A percentile compares a stretch with the other conserved stretches of the same genome.
These are phyloP conservation scores for Gelatoporia subvermispora DNA, from an alignment of 768 basidiomycete genomes.

Conservation along the genomic window DNA sequence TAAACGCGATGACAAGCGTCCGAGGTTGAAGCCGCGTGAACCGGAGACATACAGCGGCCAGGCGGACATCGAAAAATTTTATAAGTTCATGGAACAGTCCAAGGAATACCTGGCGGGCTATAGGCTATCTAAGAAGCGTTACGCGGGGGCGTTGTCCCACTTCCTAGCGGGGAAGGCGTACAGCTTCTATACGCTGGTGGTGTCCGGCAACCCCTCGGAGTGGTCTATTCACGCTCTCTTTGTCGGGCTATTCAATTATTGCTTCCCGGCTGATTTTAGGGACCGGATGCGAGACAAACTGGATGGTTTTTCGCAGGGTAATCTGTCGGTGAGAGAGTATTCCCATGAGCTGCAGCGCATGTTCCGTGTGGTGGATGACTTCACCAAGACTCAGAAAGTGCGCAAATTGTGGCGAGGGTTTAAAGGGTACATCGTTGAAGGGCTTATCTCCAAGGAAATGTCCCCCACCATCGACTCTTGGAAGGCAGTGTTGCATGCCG, in stretches of 20 bases:
- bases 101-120: constrained; percentile 7
- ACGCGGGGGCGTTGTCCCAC: constrained; percentile 1
- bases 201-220: constrained; percentile 6
- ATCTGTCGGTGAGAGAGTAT: constrained; percentile 7
- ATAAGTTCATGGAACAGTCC: constrained; percentile 11
- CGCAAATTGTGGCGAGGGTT: too few species aligned
- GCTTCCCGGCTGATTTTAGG: constrained; percentile 17
- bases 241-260: constrained; percentile 17
- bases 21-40: constrained; percentile 2
- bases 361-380: constrained; percentile 6
- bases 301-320: neutral
- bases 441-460: too few species aligned
- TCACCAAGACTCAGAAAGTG: too few species aligned
- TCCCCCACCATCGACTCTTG: too few species aligned
- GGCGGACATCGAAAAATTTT: constrained; percentile 5
- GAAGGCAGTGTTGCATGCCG: too few species aligned
- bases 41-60: constrained; percentile 9
- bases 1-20: too few species aligned
- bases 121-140: neutral
- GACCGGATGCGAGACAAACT: constrained; percentile 7
- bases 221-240: constrained; percentile 13
- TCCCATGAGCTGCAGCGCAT: constrained; percentile 16
- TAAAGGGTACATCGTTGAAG: too few species aligned
- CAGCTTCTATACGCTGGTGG: too few species aligned
- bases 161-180: constrained; percentile 18